Evolutionary conservation across 2,329 filamentous ascomycete genomes (phyloP).

Genomic region (Aspergillus fumigatiaffinis): DNA sequence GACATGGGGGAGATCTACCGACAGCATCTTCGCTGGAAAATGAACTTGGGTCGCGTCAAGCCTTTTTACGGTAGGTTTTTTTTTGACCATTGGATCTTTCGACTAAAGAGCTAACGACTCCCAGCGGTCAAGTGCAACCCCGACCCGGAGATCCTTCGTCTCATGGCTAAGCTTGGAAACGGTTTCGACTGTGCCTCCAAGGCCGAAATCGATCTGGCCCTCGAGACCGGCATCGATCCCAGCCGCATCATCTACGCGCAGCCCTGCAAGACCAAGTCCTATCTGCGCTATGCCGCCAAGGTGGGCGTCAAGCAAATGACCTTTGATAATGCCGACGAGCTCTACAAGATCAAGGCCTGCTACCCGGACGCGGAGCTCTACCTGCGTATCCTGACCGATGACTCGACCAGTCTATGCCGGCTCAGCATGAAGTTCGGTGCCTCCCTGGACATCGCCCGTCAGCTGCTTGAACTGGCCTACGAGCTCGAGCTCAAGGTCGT

Average conservation of each 20-base stretch:
- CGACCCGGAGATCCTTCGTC: conserved; percentile 79
- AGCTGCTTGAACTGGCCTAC: conserved; percentile 74
- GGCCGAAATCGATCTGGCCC: conserved; percentile 88
- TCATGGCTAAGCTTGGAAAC: conserved; percentile 82
- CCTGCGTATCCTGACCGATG: conserved; percentile 92
- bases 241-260: conserved; percentile 97
- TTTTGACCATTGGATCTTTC: too few relatives aligned
- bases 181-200: conserved; percentile 99
- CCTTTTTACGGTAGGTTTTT: conserved; percentile 81
- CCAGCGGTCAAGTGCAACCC: conserved; percentile 98
- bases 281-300: conserved; percentile 82
- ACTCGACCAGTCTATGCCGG: conserved; percentile 88
- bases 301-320: conserved; percentile 96
- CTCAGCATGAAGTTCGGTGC: conserved; percentile 98
- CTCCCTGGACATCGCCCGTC: conserved; percentile 73
- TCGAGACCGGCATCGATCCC: conserved; percentile 76
- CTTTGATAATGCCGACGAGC: conserved; percentile 96
- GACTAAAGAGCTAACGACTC: background rate
- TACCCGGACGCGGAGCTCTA: conserved; percentile 87
- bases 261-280: conserved; percentile 99
- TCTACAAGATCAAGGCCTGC: conserved; percentile 94
- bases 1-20: conserved; percentile 98
- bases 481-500: conserved; percentile 84
- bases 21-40: conserved; percentile 97
- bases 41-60: conserved; percentile 84